phyloP scores from a whole-genome alignment of 306 rosid species.

The Lupinus albus region DNA sequence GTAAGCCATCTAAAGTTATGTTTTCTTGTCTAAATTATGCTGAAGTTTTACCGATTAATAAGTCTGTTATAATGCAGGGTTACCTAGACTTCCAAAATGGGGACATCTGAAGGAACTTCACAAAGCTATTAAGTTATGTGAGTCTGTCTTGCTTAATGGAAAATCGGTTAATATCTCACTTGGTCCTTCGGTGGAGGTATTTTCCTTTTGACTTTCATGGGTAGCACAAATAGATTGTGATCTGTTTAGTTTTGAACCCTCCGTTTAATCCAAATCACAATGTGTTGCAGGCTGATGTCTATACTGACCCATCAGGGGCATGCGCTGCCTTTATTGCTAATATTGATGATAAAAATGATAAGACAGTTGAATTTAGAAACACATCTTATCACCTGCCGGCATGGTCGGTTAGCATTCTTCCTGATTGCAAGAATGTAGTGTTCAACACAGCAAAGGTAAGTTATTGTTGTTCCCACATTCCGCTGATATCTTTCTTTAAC shows the following conservation, averaged over 20 bases:
- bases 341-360: slow-evolving; percentile 74
- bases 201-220: slow-evolving; percentile 31
- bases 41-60: slow-evolving; percentile 30
- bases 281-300: slow-evolving; percentile 77
- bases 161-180: slow-evolving; percentile 58
- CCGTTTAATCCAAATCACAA: background rate
- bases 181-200: slow-evolving; percentile 83
- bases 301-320: slow-evolving; percentile 75
- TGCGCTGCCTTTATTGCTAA: slow-evolving; percentile 88
- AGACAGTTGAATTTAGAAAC: slow-evolving; percentile 70
- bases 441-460: slow-evolving; percentile 87
- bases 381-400: slow-evolving; percentile 84
- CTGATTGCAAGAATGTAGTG: slow-evolving; percentile 87
- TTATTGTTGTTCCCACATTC: slow-evolving; percentile 26
- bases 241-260: background rate
- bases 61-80: slow-evolving; percentile 51
- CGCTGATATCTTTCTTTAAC: slow-evolving; percentile 8
- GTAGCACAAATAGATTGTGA: slow-evolving; percentile 26
- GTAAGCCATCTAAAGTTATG: slow-evolving; percentile 44
- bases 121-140: slow-evolving; percentile 78
- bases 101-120: slow-evolving; percentile 96
- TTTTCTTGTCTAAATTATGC: slow-evolving; percentile 5
- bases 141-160: slow-evolving; percentile 62
- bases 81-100: slow-evolving; percentile 95
- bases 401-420: slow-evolving; percentile 99